phyloP scores from a whole-genome alignment of 208 protist genomes.

The Vickermania spadyakhi region DNA sequence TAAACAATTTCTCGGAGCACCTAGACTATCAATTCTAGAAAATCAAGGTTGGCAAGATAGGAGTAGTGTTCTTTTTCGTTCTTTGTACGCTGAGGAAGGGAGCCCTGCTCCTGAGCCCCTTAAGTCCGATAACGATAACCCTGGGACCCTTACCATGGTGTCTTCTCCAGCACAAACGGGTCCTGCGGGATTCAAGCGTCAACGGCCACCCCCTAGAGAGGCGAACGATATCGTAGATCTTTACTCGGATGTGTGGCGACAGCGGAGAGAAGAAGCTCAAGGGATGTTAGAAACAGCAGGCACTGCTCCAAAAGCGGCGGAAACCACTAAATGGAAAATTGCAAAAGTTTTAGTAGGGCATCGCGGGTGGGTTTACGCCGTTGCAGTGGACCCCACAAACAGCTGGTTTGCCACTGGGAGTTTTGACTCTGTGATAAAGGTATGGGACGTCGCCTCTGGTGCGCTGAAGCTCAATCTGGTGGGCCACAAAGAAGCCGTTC shows the following conservation, averaged over 20 bases:
- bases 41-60: too few relatives aligned
- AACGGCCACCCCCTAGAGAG: too few relatives aligned
- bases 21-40: too few relatives aligned
- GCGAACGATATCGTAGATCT: not conserved
- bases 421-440: constrained; percentile 98
- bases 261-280: not conserved
- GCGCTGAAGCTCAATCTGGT: constrained; percentile 98
- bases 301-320: not conserved
- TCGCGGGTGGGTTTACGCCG: constrained; percentile 94
- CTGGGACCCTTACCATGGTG: too few relatives aligned
- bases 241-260: not conserved
- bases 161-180: too few relatives aligned
- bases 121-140: too few relatives aligned
- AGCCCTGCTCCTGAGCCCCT: too few relatives aligned
- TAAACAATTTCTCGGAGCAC: too few relatives aligned
- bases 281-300: not conserved
- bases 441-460: constrained; percentile 97
- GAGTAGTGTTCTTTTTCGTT: too few relatives aligned
- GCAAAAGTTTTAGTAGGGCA: constrained; percentile 85
- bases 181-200: too few relatives aligned
- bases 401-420: constrained; percentile 98
- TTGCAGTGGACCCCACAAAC: constrained; percentile 97
- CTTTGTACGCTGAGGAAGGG: too few relatives aligned
- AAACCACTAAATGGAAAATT: constrained; percentile 91
- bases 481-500: constrained; percentile 94